Percentiles rank a stretch among this genome's conserved stretches.
phyloP scores from a whole-genome alignment of 352 stramenopile genomes.

The Blastocystis sp. region DNA sequence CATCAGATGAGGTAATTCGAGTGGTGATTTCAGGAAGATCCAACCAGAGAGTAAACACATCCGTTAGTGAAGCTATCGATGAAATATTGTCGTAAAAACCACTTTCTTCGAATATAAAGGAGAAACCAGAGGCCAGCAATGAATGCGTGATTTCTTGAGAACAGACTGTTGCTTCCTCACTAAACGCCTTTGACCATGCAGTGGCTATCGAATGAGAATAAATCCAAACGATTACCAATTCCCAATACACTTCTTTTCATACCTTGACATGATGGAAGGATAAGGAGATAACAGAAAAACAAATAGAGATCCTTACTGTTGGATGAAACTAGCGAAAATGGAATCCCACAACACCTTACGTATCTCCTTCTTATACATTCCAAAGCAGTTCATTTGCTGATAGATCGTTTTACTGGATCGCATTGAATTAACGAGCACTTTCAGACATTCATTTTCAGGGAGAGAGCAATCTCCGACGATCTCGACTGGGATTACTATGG shows the following conservation, averaged over 20 bases:
- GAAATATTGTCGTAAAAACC: background rate
- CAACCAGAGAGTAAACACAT: constrained; percentile 14
- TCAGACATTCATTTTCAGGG: background rate
- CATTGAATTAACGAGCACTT: background rate
- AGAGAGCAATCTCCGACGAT: background rate
- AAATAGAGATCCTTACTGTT: background rate
- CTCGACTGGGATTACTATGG: background rate
- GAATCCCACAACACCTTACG: background rate
- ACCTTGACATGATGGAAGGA: background rate
- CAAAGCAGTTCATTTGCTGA: constrained; percentile 58
- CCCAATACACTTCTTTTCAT: constrained; percentile 28
- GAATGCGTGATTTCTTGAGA: background rate
- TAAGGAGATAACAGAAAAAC: constrained; percentile 21
- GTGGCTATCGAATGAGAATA: background rate
- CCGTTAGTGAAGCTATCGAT: background rate
- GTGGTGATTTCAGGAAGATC: background rate
- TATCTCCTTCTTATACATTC: constrained; percentile 16
- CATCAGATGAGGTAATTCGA: background rate
- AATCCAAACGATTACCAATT: background rate
- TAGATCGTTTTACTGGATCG: constrained; percentile 22
- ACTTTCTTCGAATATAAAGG: background rate
- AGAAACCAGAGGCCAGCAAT: background rate
- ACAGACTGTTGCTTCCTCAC: background rate
- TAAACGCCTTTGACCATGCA: background rate
- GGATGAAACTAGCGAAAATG: background rate